Base-by-base conservation (phyloP, 331 rosid species). In the Saraca asoca region DNA sequence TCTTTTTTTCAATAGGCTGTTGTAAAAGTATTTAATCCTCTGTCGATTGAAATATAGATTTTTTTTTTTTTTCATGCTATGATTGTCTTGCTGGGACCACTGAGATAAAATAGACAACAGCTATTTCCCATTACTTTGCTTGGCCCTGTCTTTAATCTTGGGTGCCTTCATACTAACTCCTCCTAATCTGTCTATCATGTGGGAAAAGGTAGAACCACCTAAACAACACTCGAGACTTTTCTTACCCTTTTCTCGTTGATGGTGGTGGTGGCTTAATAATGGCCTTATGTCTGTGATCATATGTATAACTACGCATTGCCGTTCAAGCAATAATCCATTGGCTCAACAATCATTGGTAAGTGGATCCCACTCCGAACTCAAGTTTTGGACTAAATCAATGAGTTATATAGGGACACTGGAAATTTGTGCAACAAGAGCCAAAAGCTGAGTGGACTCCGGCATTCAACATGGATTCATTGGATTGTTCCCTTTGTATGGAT, bases 121-220 rank as follows among this genome's bases (percentile, higher is more conserved):
- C 75, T 66, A 50, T 5, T 50, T 70, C 37, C 82, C 51, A 71
- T 57, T 10, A 37, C 39, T 72, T 62, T 57, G 70, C 20, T 62
- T 66, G 74, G 69, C 61, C 59, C 50, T 78, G 75, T 35, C 76
- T 58, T 62, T 52, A 51, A 53, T 72, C 43, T 41, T 7, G 50
- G 73, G 62, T 67, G 29, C 72, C 79, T 71, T 80, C 33, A 70
- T 62, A 50, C 65, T 2, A 20, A 83, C 83, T 48, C 58, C 54
- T 61, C 53, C 59, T 45, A 56, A 33, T 44, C 66, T 61, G 56
- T 61, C 69, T 62, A 24, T 70, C 34, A 68, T 56, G 66, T 54
- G 68, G 74, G 33, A 73, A 81, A 84, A 75, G 17, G 89, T 69
- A 42, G 78, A 56, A 69, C 38, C 69, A 51, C 65, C 64, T 7